Evolutionary conservation across 805 yeast species (phyloP), one percentile per base, ranked within the genome.

Genomic region (Kodamaea restingae): DNA sequence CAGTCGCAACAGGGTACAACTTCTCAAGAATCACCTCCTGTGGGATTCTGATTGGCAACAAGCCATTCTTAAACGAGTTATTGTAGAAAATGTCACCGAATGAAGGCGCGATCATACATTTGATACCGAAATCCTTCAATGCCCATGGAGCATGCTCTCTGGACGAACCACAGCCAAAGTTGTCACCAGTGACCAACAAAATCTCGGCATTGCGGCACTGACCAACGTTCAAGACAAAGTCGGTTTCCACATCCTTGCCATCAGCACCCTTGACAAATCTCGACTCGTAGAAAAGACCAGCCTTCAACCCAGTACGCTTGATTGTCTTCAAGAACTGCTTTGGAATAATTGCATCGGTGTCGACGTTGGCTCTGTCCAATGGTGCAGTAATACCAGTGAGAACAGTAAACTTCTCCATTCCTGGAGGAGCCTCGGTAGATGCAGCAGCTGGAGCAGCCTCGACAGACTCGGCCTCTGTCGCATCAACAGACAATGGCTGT

Each of bases 71-170:
- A 73, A 86, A 86, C 39, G 97, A 90, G 73, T 93, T 93, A 72
- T 86, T 93, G 79, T 87, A 90, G 75, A 93, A 93, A 54, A 93
- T 93, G 67, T 93, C 98, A 63, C 98, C 98, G 53, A 91, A 93
- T 0, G 97, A 88, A 42, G 98, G 98, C 4, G 98, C 98, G 63
- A 93, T 90, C 57, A 93, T 85, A 47, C 91, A 83, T 64, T 85
- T 83, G 64, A 93, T 88, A 65, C 98, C 98, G 56, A 93, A 93
- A 67, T 93, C 98, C 56, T 88, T 90, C 50, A 93, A 75, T 2
- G 98, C 98, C 98, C 98, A 93, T 42, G 98, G 98, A 24, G 98
- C 98, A 58, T 93, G 98, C 66, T 93, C 98, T 76, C 98, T 87
- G 2, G 97, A 90, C 29, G 97, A 90, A 56, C 98, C 98, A 72